Conservation (phyloP, 2,329 filamentous ascomycete species). For the Nemania sp. region DNA sequence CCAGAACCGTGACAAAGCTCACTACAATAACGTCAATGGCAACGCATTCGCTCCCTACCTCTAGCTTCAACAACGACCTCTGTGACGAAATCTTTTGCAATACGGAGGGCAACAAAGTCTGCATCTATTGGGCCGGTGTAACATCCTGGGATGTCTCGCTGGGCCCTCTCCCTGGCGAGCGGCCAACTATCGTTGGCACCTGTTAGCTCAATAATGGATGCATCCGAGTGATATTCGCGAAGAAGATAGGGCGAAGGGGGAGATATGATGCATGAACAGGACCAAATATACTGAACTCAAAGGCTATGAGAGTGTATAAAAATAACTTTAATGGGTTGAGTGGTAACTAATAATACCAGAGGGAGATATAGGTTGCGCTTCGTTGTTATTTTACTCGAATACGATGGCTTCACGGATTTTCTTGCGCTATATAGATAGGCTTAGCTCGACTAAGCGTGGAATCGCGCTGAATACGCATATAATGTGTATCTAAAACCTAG, state of each 20-base stretch:
- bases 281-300: not conserved
- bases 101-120: conserved; percentile 41
- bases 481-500: not conserved
- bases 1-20: conserved; percentile 9
- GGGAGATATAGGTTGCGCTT: conserved; percentile 1
- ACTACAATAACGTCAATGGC: conserved; percentile 14
- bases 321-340: not conserved
- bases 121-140: conserved; percentile 50
- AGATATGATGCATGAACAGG: not conserved
- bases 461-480: not conserved
- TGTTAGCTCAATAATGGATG: conserved; percentile 29
- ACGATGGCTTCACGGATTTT: conserved; percentile 5
- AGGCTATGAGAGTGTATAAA: not conserved
- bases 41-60: conserved; percentile 9
- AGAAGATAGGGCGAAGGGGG: not conserved
- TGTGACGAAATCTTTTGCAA: conserved; percentile 48
- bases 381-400: conserved; percentile 15
- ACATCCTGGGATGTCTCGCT: conserved; percentile 47
- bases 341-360: not conserved
- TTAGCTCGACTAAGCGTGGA: not conserved
- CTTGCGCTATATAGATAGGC: not conserved
- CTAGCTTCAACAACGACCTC: conserved; percentile 11
- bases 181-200: conserved; percentile 41
- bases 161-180: conserved; percentile 47
- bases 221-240: not conserved